phyloP scores from a whole-genome alignment of 2,329 filamentous ascomycete species.

The Botrytis medusae region DNA sequence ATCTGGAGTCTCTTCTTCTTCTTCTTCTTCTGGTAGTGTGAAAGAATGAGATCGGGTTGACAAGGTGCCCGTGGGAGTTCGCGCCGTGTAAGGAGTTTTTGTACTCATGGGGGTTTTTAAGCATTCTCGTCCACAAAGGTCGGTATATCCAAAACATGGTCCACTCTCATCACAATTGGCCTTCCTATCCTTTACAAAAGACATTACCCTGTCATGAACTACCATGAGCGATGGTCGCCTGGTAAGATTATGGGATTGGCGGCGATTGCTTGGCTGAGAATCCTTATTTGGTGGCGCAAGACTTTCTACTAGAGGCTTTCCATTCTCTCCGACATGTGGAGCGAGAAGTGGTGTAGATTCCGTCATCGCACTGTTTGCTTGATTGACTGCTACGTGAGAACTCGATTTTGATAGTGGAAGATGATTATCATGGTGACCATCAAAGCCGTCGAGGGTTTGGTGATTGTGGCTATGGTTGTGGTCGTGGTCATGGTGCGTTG shows the following conservation, averaged over 20 bases:
- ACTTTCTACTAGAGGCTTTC: conserved; percentile 2
- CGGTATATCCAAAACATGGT: conserved; percentile 63
- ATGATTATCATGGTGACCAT: background rate
- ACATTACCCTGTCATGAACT: conserved; percentile 58
- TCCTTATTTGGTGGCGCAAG: background rate
- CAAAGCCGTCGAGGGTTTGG: background rate
- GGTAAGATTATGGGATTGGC: conserved; percentile 9
- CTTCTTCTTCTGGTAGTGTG: conserved; percentile 16
- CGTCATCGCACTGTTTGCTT: conserved; percentile 27
- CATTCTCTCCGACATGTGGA: conserved; percentile 24
- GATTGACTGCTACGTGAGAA: background rate
- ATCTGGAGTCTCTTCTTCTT: conserved; percentile 1
- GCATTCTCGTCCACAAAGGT: conserved; percentile 65
- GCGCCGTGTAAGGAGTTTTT: conserved; percentile 23
- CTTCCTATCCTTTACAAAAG: conserved; percentile 66
- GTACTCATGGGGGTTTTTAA: conserved; percentile 43
- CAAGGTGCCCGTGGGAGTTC: conserved; percentile 26
- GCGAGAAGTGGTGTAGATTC: conserved; percentile 37
- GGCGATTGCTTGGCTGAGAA: conserved; percentile 19
- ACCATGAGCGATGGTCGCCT: conserved; percentile 55
- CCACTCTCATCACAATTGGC: conserved; percentile 60
- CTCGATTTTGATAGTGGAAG: conserved; percentile 14
- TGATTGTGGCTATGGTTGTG: conserved; percentile 29
- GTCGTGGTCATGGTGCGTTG: conserved; percentile 34
- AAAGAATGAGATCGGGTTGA: conserved; percentile 15